Percentiles rank a stretch among this genome's conserved stretches.
Evolutionary conservation across 805 yeast genomes (phyloP).

Genomic region (Maudiozyma serrabonitensis): DNA sequence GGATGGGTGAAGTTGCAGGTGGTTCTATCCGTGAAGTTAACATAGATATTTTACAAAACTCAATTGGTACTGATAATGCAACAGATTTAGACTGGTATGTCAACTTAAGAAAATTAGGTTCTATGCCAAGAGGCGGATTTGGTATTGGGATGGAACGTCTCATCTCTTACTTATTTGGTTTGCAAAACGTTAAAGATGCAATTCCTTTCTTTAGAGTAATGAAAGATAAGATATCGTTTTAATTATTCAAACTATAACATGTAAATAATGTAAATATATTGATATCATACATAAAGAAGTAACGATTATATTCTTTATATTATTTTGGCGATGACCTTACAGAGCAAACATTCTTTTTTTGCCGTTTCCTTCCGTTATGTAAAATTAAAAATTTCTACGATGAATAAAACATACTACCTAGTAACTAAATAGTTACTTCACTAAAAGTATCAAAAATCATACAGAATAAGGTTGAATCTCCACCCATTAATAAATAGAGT

Average conservation of each 20-base stretch:
- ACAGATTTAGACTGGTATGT: conserved; percentile 72
- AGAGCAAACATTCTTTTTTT: too few species aligned
- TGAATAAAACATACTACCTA: too few species aligned
- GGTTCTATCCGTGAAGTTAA: conserved; percentile 86
- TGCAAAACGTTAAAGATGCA: conserved; percentile 77
- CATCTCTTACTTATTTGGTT: conserved; percentile 58
- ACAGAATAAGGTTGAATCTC: too few species aligned
- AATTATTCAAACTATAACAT: background rate
- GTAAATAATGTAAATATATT: background rate
- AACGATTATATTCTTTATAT: too few species aligned
- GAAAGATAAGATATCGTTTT: conserved; percentile 3
- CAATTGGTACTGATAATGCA: conserved; percentile 34
- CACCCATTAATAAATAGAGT: too few species aligned
- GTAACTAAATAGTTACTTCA: too few species aligned
- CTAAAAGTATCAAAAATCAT: too few species aligned
- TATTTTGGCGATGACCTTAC: too few species aligned
- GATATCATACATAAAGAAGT: too few species aligned
- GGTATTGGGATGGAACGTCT: conserved; percentile 92
- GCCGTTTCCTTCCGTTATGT: too few species aligned
- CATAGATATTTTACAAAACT: conserved; percentile 36
- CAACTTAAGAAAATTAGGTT: conserved; percentile 62
- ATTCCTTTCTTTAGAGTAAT: conserved; percentile 67
- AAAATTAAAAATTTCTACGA: too few species aligned
- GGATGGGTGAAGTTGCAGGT: conserved; percentile 84
- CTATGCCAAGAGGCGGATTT: conserved; percentile 93